These are phyloP conservation scores for Heliocybe sulcata DNA, from an alignment of 1,284 basidiomycete species.

Conservation along the genomic window DNA sequence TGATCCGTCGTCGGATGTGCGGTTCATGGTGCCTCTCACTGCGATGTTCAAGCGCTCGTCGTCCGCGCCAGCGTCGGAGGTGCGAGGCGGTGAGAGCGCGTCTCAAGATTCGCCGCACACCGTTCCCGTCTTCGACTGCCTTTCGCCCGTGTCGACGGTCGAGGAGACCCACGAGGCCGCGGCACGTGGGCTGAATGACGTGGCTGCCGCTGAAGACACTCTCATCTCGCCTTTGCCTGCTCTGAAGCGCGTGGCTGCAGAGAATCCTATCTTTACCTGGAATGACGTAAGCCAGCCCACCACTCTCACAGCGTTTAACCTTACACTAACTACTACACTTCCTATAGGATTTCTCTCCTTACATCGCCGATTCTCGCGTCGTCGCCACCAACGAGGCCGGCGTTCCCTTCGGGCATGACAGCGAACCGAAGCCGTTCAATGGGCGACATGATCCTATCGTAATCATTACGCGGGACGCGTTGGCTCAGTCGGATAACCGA, in stretches of 20 bases:
- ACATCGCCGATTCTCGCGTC: not conserved
- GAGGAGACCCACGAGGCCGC: not conserved
- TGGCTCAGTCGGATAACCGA: not conserved
- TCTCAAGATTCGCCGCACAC: not conserved
- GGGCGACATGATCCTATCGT: not conserved
- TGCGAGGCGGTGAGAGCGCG: not conserved
- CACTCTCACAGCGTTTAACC: not conserved
- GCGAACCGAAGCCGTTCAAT: not conserved
- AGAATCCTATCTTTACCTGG: not conserved
- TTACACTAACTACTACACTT: not conserved
- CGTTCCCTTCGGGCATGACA: not conserved
- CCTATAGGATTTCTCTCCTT: not conserved
- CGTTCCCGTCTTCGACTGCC: not conserved
- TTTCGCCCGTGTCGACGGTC: not conserved
- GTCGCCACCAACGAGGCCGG: not conserved
- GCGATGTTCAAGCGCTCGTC: conserved; percentile 54
- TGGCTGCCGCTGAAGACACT: not conserved
- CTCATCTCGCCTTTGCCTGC: not conserved
- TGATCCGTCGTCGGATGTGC: conserved; percentile 16
- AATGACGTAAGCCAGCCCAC: not conserved
- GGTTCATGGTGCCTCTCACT: conserved; percentile 42
- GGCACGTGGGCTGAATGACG: not conserved
- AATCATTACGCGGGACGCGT: not conserved
- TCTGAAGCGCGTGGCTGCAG: not conserved
- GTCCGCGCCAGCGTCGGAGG: conserved; percentile 38